Percentiles rank a stretch among this genome's conserved stretches.
Conservation (phyloP, 768 basidiomycete species). For the Phaeotremella skinneri region DNA sequence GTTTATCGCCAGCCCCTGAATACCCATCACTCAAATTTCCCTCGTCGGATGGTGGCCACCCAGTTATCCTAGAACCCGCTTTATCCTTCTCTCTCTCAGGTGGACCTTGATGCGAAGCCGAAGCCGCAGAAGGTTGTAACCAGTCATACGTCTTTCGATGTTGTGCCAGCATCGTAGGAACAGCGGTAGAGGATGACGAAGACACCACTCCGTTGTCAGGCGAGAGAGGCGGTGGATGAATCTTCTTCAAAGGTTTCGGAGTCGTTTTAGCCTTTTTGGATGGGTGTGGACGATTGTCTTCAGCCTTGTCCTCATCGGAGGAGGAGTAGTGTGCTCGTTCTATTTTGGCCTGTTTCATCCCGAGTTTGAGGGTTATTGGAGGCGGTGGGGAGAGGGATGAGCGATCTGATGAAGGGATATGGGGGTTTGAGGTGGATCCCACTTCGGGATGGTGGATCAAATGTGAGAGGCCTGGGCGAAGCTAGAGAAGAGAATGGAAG, state of each 20-base stretch:
- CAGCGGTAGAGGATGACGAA: neutral
- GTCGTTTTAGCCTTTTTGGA: slow-evolving; percentile 3
- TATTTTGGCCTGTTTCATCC: slow-evolving; percentile 24
- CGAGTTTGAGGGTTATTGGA: slow-evolving; percentile 41
- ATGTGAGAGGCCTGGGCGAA: slow-evolving; percentile 33
- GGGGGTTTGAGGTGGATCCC: neutral
- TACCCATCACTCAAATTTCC: slow-evolving; percentile 14
- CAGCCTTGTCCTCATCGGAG: slow-evolving; percentile 20
- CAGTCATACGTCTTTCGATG: slow-evolving; percentile 42
- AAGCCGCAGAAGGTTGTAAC: slow-evolving; percentile 32
- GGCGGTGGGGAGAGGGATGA: slow-evolving; percentile 46
- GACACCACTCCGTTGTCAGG: neutral
- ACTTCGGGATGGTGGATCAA: slow-evolving; percentile 19
- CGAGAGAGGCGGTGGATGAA: neutral
- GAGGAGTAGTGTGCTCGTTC: slow-evolving; percentile 27
- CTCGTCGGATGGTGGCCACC: slow-evolving; percentile 28
- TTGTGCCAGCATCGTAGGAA: slow-evolving; percentile 21
- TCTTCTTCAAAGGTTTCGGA: slow-evolving; percentile 4
- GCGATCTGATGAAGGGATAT: slow-evolving; percentile 20
- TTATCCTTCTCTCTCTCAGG: slow-evolving; percentile 19
- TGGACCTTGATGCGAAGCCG: slow-evolving; percentile 41
- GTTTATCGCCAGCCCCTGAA: slow-evolving; percentile 10
- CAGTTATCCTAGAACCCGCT: slow-evolving; percentile 15
- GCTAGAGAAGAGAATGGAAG: slow-evolving; percentile 12
- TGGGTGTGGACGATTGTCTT: neutral